phyloP scores from a whole-genome alignment of 441 rosid genomes.

The Syzygium malaccense region DNA sequence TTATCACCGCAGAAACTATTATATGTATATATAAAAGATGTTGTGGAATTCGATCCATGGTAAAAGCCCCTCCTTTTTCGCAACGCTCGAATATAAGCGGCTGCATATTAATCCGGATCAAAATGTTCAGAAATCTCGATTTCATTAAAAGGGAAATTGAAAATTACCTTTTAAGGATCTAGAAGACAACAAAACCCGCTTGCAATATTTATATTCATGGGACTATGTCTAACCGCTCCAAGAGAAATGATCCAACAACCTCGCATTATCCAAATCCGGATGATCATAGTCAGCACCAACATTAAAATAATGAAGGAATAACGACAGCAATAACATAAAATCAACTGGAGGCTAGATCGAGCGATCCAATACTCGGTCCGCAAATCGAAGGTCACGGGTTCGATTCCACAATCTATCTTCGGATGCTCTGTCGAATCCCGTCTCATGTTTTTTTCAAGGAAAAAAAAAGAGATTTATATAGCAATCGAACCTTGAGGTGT shows the following conservation, averaged over 20 bases:
- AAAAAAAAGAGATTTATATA: neutral
- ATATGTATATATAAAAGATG: neutral
- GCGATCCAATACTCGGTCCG: neutral
- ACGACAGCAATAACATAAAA: neutral
- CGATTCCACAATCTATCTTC: neutral
- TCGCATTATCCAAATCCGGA: neutral
- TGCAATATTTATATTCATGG: neutral
- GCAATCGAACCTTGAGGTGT: neutral
- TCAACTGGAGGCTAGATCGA: neutral
- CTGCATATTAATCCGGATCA: neutral
- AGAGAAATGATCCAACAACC: neutral
- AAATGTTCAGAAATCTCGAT: neutral
- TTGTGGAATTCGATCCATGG: neutral
- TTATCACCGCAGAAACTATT: rapidly evolving
- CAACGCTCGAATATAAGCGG: neutral
- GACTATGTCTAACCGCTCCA: rapidly evolving
- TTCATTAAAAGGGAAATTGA: neutral
- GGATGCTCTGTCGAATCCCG: neutral
- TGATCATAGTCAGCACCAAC: neutral
- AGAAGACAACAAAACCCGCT: neutral
- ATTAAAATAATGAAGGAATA: neutral
- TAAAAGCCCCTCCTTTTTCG: rapidly evolving
- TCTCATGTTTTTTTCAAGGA: neutral
- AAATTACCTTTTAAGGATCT: neutral
- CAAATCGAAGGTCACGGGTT: neutral